Base-by-base conservation (phyloP, 169 alveolate species). In the Eimeria zaria region DNA sequence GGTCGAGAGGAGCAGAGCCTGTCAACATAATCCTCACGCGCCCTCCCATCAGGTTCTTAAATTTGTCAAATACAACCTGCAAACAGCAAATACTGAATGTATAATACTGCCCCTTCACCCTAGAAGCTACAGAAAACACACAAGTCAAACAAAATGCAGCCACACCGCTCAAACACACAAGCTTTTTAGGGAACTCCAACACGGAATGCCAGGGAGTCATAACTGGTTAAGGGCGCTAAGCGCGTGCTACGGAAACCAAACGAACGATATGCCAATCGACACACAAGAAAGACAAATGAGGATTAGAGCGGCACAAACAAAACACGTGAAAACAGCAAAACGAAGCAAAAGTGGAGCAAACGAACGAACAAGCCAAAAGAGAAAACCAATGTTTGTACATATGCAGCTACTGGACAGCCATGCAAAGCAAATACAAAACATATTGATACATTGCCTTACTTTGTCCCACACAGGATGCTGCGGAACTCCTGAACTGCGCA, bases 1-100 rank as follows among this genome's bases (percentile, higher is more conserved):
- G 93, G 69, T 98, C 97, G 41, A 98, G 97, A 4, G 99, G 99
- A 0, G 99, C 99, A 20, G 99, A 97, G 2, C 99, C 99, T 33
- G 98, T 97, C 12, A 97, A 85, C 97, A 98, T 97, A 51, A 88
- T 76, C 58, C 99, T 97, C n/a, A 98, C 97, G 58, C 98, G 91
- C 16, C 99, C 99, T 39, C 99, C 99, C 46, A 98, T 55, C 30
- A 97, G 55, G 46, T 64, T 96, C 41, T 96, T 97, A 91, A 97
- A 96, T 95, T 98, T 97, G 60, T 97, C 97, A 97, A 99, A 98
- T 44, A 98, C 98, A 53, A 98, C 41, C 97, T 87, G 83, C 53
- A 74, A 39, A 11, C 16, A 55, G 64, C 44, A 67, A 30, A 4
- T 46, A 46, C 80, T 84, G 89, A 12, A 55, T 73, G 20, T 64